Conservation (phyloP, 352 stramenopile species). For the Phytophthora tentaculata region DNA sequence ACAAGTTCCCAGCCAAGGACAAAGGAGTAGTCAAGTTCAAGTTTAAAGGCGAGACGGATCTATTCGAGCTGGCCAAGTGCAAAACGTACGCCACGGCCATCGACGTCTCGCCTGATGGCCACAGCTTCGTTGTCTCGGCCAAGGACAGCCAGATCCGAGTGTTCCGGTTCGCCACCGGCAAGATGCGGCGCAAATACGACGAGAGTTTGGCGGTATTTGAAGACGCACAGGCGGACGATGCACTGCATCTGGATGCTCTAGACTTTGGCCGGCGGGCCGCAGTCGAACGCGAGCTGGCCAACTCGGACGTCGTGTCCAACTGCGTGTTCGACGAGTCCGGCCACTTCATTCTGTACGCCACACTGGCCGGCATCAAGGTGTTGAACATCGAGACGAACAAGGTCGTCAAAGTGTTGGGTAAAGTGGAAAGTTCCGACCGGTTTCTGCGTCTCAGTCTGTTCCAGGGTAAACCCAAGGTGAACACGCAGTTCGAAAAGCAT, state of each 20-base stretch:
- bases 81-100: conserved; percentile 88
- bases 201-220: conserved; percentile 92
- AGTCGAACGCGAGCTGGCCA: conserved; percentile 82
- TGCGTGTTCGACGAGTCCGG: conserved; percentile 96
- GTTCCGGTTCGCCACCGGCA: conserved; percentile 88
- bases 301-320: conserved; percentile 67
- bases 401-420: conserved; percentile 92
- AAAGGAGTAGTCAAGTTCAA: conserved; percentile 69
- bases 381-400: conserved; percentile 96
- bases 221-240: conserved; percentile 74
- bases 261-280: conserved; percentile 89
- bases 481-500: conserved; percentile 95
- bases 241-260: conserved; percentile 84
- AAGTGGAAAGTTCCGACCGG: conserved; percentile 95
- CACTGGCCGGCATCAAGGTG: conserved; percentile 97
- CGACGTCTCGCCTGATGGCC: conserved; percentile 67
- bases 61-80: conserved; percentile 95
- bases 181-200: conserved; percentile 90
- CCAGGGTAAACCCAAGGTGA: conserved; percentile 95
- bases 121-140: conserved; percentile 85
- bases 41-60: conserved; percentile 96
- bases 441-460: conserved; percentile 95
- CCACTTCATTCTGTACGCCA: conserved; percentile 96
- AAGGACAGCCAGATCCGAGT: conserved; percentile 92
- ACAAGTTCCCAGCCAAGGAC: conserved; percentile 47